Base-by-base conservation (phyloP, 352 stramenopile genomes). In the Phytopythium oedochilum region DNA sequence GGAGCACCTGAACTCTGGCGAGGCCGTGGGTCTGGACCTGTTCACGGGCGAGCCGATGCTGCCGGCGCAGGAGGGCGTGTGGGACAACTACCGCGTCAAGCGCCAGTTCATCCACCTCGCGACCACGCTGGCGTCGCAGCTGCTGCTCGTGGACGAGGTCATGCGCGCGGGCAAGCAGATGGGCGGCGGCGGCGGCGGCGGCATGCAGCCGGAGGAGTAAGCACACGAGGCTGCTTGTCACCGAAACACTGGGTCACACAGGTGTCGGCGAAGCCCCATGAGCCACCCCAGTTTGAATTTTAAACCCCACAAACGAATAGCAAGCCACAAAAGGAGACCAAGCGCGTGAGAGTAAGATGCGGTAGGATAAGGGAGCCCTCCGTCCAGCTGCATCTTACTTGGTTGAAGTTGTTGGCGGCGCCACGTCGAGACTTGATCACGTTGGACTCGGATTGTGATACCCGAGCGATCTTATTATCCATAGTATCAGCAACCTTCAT, bases 61-160 rank as follows among this genome's bases (percentile, higher is more conserved):
- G 50, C 96, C 97, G 3, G 92, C 84, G 38, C 88, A 98, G 64
- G 88, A 98, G 64, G 97, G 97, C 47, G 89, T 99, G 54, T 99
- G 96, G 93, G 88, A 99, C 75, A 99, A 98, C 78, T 97, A 98
- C 75, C 89, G 94, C 53, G 97, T 99, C 50, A 99, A 99, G 83
- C 89, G 96, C 61, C 97, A 99, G 71, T 98, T 96, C 61, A 92
- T 99, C 44, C 96, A 99, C 75, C 78, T 99, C 35, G 86, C 92
- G n/a, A 99, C 96, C 42, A 96, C 98, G 39, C 73, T 99, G 35
- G 97, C 97, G n/a, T 98, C 88, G 49, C 97, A 99, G 72, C 71
- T 99, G 48, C 78, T 99, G 55, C 83, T 99, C 20, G 97, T 99
- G 11, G 97, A 99, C 70, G 97, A 99, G 70, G 97, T 99, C 44